phyloP scores from a whole-genome alignment of 305 asterid species.

The Fraxinus dipetala region DNA sequence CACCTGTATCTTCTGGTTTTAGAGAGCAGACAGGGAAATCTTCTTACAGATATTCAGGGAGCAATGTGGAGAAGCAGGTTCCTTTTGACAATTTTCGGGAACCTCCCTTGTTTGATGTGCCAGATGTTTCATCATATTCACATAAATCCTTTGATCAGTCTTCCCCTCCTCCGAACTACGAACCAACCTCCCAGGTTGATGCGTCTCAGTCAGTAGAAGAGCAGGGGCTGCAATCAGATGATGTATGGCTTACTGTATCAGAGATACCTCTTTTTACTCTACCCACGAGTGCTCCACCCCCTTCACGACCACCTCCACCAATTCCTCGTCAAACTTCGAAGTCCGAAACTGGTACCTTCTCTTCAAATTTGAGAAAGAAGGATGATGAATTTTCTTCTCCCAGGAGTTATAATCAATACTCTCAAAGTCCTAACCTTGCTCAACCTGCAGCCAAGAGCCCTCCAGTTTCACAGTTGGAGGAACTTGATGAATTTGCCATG shows the following conservation, averaged over 20 bases:
- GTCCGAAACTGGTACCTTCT: slow-evolving; percentile 43
- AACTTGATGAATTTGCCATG: slow-evolving; percentile 82
- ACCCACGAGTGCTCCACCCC: slow-evolving; percentile 90
- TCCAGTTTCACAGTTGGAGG: slow-evolving; percentile 77
- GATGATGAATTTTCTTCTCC: slow-evolving; percentile 56
- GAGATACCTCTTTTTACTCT: slow-evolving; percentile 91
- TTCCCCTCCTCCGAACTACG: slow-evolving; percentile 53
- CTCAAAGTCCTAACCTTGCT: slow-evolving; percentile 46
- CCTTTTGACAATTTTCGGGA: slow-evolving; percentile 56
- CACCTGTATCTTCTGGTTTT: slow-evolving; percentile 42
- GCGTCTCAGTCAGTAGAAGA: slow-evolving; percentile 53
- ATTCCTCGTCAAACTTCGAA: slow-evolving; percentile 60
- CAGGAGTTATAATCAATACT: slow-evolving; percentile 42
- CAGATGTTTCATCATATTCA: slow-evolving; percentile 52
- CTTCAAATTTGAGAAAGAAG: slow-evolving; percentile 57
- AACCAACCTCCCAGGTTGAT: slow-evolving; percentile 44
- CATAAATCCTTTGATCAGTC: slow-evolving; percentile 50
- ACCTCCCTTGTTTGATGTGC: slow-evolving; percentile 67
- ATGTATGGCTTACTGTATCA: slow-evolving; percentile 82
- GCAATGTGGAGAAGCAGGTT: slow-evolving; percentile 44
- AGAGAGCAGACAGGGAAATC: slow-evolving; percentile 48
- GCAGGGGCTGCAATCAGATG: slow-evolving; percentile 54
- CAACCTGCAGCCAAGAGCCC: slow-evolving; percentile 52
- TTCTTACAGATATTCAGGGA: slow-evolving; percentile 53
- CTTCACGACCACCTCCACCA: slow-evolving; percentile 94